These are phyloP conservation scores for Gossypium herbaceum DNA, from an alignment of 345 rosid genomes.

Conservation along the genomic window DNA sequence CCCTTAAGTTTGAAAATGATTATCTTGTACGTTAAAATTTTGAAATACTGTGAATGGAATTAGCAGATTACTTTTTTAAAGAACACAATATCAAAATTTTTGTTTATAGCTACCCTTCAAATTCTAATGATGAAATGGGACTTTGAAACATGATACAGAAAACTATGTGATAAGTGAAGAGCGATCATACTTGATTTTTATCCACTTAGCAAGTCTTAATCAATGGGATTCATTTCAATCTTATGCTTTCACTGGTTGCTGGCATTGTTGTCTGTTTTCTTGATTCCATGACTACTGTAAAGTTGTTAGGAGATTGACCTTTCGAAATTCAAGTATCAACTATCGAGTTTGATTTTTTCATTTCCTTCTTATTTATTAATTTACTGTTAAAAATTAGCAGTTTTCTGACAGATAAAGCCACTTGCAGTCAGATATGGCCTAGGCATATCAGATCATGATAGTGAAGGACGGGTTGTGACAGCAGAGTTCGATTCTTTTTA, in stretches of 20 bases:
- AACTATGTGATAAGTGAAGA: neutral
- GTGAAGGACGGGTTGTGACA: constrained; percentile 85
- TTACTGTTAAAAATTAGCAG: constrained; percentile 3
- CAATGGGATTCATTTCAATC: neutral
- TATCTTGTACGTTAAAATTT: neutral
- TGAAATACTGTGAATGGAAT: neutral
- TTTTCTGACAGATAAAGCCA: constrained; percentile 71
- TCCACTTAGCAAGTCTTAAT: neutral
- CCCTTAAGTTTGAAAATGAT: neutral
- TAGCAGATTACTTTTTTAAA: neutral
- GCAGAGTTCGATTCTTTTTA: constrained; percentile 84
- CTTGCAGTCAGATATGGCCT: constrained; percentile 76
- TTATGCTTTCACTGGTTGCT: neutral
- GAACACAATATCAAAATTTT: neutral
- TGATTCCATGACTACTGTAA: neutral
- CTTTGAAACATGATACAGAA: neutral
- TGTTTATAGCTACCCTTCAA: neutral
- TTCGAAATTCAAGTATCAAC: neutral
- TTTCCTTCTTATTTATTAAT: neutral
- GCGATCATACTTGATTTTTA: neutral
- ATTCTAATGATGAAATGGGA: neutral
- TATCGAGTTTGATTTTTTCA: neutral
- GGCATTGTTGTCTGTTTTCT: neutral
- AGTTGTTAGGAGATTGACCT: neutral
- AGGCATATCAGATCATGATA: constrained; percentile 74